Evolutionary conservation across 2,329 filamentous ascomycete species (phyloP).

Genomic region (Fusarium incarnatum): DNA sequence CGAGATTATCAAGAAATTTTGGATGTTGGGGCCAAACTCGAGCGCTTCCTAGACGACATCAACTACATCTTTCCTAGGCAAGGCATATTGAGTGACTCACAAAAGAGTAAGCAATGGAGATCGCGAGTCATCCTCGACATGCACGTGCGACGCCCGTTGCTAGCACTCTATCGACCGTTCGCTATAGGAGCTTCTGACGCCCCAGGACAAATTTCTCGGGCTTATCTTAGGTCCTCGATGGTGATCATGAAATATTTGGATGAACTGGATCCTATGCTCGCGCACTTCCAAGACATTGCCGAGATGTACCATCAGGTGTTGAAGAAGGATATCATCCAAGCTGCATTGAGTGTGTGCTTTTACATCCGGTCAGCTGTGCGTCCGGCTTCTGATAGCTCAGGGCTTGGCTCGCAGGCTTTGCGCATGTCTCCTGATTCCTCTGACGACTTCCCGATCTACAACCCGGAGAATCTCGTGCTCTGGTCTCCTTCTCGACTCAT

Average conservation of each 20-base stretch:
- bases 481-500: slow-evolving; percentile 58
- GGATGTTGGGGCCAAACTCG: slow-evolving; percentile 65
- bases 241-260: slow-evolving; percentile 67
- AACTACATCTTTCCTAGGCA: slow-evolving; percentile 64
- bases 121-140: slow-evolving; percentile 64
- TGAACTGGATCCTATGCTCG: slow-evolving; percentile 61
- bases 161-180: slow-evolving; percentile 67
- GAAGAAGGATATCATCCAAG: slow-evolving; percentile 66
- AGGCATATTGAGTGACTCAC: slow-evolving; percentile 55
- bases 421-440: slow-evolving; percentile 52
- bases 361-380: slow-evolving; percentile 58
- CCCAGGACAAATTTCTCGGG: slow-evolving; percentile 63
- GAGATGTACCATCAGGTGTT: slow-evolving; percentile 66
- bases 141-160: slow-evolving; percentile 63
- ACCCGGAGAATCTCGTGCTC: slow-evolving; percentile 53
- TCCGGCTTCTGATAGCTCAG: slow-evolving; percentile 46
- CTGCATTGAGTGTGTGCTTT: slow-evolving; percentile 66
- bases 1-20: slow-evolving; percentile 66
- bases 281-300: slow-evolving; percentile 60
- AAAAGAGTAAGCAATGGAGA: slow-evolving; percentile 64
- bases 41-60: slow-evolving; percentile 66
- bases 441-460: slow-evolving; percentile 52
- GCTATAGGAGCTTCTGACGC: slow-evolving; percentile 63
- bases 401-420: slow-evolving; percentile 48
- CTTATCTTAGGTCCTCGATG: slow-evolving; percentile 67